A percentile compares a stretch with the other conserved stretches of the same genome.
Evolutionary conservation across 2,329 filamentous ascomycete species (phyloP).

Genomic region (Cephalotrichum gorgonifer): DNA sequence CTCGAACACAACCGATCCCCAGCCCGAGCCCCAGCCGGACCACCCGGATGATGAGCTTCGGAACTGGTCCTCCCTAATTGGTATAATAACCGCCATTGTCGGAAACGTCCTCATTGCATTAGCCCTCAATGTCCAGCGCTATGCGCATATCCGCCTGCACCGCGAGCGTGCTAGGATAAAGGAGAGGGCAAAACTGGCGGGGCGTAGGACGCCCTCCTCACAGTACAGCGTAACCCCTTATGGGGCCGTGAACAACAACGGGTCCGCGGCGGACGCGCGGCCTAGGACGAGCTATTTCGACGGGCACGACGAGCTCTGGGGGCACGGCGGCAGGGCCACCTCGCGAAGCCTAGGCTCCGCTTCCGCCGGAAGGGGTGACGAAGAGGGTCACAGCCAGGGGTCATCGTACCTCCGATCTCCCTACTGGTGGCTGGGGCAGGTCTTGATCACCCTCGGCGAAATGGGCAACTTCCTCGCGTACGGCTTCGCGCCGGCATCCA

Average conservation of each 20-base stretch:
- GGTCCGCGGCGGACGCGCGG: neutral
- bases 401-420: constrained; percentile 79
- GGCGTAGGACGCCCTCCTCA: constrained; percentile 26
- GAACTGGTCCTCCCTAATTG: constrained; percentile 88
- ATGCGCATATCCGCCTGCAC: constrained; percentile 80
- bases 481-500: constrained; percentile 93
- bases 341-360: constrained; percentile 8
- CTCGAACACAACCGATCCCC: constrained; percentile 2
- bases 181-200: constrained; percentile 41
- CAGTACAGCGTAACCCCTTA: neutral
- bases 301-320: neutral
- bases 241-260: constrained; percentile 5
- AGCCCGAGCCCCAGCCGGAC: constrained; percentile 8
- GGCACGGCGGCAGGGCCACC: neutral
- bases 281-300: neutral
- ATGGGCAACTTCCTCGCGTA: constrained; percentile 95
- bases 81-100: constrained; percentile 83
- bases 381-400: constrained; percentile 21
- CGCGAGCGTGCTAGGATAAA: constrained; percentile 53
- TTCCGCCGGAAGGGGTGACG: constrained; percentile 12
- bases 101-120: constrained; percentile 93
- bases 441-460: constrained; percentile 87
- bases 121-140: constrained; percentile 91
- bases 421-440: constrained; percentile 93
- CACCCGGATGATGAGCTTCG: constrained; percentile 39